Percentiles rank a stretch among this genome's conserved stretches.
Evolutionary conservation across 371 early-diverging fungal species (phyloP).

Genomic region (Dinochytrium kinnereticum): DNA sequence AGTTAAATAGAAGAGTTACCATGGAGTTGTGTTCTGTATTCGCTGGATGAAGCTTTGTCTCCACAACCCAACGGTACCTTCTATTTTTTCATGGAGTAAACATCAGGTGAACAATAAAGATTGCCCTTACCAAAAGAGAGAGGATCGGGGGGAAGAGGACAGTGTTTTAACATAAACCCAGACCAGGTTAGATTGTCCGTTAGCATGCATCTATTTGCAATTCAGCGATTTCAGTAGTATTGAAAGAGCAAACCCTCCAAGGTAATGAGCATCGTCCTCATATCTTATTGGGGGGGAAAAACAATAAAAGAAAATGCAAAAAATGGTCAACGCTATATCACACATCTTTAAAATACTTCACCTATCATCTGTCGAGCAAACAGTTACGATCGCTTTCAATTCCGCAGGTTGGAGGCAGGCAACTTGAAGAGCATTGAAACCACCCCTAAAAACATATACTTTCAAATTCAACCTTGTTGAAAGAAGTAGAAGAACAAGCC

Average conservation of each 20-base stretch:
- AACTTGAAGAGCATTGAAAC: slow-evolving; percentile 14
- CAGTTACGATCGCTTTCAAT: slow-evolving; percentile 1
- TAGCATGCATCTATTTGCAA: slow-evolving; percentile 12
- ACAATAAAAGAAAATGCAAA: too few relatives aligned
- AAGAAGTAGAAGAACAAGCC: background rate
- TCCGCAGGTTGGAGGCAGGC: slow-evolving; percentile 13
- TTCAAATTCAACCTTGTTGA: too few relatives aligned
- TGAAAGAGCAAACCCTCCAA: background rate
- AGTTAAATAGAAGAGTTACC: background rate
- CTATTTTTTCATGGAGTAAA: background rate
- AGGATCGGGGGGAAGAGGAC: slow-evolving; percentile 12
- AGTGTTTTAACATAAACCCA: slow-evolving; percentile 16
- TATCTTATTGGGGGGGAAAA: too few relatives aligned
- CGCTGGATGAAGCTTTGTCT: background rate
- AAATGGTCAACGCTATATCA: too few relatives aligned
- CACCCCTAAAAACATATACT: slow-evolving; percentile 1
- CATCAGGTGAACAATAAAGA: background rate
- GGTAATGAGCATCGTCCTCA: slow-evolving; percentile 12
- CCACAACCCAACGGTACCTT: background rate
- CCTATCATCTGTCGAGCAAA: slow-evolving; percentile 17
- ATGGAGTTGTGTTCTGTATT: slow-evolving; percentile 1
- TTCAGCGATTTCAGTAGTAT: background rate
- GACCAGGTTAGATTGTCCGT: slow-evolving; percentile 21
- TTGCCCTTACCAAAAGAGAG: background rate
- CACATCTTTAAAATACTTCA: background rate